Conservation (phyloP, 164 flowering plant species). For the Umbilicus rupestris region DNA sequence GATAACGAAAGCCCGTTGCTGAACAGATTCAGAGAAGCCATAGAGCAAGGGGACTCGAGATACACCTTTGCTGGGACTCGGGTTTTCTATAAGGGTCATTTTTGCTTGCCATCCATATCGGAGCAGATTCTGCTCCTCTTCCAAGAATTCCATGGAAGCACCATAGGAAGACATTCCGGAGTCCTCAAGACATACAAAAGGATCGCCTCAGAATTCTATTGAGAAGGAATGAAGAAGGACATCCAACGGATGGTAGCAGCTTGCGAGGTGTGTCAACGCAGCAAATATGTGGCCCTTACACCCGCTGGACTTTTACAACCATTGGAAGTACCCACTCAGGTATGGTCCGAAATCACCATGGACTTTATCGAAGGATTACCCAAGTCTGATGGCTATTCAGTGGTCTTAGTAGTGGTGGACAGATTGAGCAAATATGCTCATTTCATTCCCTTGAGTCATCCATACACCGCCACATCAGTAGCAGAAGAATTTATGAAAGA, state of each 20-base stretch:
- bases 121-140: neutral
- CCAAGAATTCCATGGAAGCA: neutral
- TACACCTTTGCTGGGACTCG: neutral
- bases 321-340: neutral
- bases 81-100: neutral
- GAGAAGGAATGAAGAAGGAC: neutral
- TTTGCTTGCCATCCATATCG: neutral
- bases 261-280: neutral
- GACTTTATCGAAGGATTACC: conserved; percentile 12
- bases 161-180: neutral
- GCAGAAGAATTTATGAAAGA: neutral
- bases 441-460: neutral
- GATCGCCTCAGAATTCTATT: neutral
- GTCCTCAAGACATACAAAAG: neutral
- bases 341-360: conserved; percentile 6
- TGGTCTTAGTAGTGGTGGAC: conserved; percentile 13
- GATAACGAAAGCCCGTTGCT: neutral
- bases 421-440: no score
- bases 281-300: neutral
- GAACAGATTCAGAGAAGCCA: neutral
- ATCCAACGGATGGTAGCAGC: neutral
- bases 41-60: no score
- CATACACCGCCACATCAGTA: neutral
- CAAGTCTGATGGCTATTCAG: neutral
- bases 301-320: neutral